phyloP scores from a whole-genome alignment of 495 filamentous ascomycete genomes.

The Lentithecium fluviatile region DNA sequence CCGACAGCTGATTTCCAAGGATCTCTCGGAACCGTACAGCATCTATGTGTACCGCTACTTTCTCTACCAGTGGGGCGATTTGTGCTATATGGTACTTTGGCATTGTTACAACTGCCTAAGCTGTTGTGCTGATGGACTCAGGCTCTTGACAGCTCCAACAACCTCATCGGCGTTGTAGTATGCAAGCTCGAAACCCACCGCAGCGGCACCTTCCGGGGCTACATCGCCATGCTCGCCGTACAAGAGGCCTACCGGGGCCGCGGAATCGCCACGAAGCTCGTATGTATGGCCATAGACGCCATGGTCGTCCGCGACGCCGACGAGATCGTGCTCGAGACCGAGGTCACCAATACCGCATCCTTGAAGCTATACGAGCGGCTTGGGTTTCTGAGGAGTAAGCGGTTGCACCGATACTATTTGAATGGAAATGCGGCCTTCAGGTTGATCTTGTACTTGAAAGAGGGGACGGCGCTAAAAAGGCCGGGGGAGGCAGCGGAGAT shows the following conservation, averaged over 20 bases:
- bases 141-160: slow-evolving; percentile 61
- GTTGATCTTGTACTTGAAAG: slow-evolving; percentile 78
- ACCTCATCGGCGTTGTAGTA: slow-evolving; percentile 85
- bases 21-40: slow-evolving; percentile 97
- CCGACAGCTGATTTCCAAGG: slow-evolving; percentile 89
- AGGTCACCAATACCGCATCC: slow-evolving; percentile 88
- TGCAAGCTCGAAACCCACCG: slow-evolving; percentile 90
- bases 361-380: slow-evolving; percentile 92
- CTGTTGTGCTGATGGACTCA: slow-evolving; percentile 35
- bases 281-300: slow-evolving; percentile 85
- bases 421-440: slow-evolving; percentile 95
- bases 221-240: slow-evolving; percentile 98
- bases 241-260: slow-evolving; percentile 71
- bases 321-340: slow-evolving; percentile 95
- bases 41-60: slow-evolving; percentile 99
- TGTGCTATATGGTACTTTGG: slow-evolving; percentile 79
- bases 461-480: slow-evolving; percentile 44
- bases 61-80: slow-evolving; percentile 93
- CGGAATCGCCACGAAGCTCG: slow-evolving; percentile 89
- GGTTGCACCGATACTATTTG: slow-evolving; percentile 91
- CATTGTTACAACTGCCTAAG: slow-evolving; percentile 22
- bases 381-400: slow-evolving; percentile 90
- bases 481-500: neutral
- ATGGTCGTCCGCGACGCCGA: slow-evolving; percentile 85
- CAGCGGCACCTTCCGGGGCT: slow-evolving; percentile 79